A percentile compares a stretch with the other conserved stretches of the same genome.
phyloP scores from a whole-genome alignment of 306 rosid genomes.

The Casuarina equisetifolia region DNA sequence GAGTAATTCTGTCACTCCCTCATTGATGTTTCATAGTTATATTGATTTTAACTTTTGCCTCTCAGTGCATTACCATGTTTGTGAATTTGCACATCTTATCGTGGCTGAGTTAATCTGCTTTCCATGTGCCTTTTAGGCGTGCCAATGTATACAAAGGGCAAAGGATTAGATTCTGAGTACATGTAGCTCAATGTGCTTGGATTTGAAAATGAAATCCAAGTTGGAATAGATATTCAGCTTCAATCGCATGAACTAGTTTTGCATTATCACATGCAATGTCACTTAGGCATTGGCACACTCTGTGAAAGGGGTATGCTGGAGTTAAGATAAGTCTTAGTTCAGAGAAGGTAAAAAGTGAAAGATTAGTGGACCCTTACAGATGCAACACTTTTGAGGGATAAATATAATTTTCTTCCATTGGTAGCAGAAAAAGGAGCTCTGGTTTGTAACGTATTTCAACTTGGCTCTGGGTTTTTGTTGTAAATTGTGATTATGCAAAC shows the following conservation, averaged over 20 bases:
- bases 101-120: not conserved
- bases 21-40: constrained; percentile 3
- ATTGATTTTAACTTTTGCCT: constrained; percentile 5
- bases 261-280: not conserved
- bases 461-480: not conserved
- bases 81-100: not conserved
- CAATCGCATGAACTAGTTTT: not conserved
- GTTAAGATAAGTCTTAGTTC: not conserved
- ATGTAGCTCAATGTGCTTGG: not conserved
- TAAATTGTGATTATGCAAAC: not conserved
- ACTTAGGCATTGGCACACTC: not conserved
- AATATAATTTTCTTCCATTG: not conserved
- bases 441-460: not conserved
- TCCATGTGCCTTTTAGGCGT: not conserved
- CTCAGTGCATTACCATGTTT: not conserved
- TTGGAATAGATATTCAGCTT: not conserved
- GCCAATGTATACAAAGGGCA: not conserved
- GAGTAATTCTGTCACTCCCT: constrained; percentile 43
- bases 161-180: not conserved
- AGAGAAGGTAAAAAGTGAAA: not conserved
- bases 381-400: not conserved
- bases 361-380: not conserved
- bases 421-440: not conserved
- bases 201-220: not conserved
- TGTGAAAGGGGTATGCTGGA: not conserved